Base-by-base conservation (phyloP, 495 filamentous ascomycete genomes). In the Evansstolkia leycettana region DNA sequence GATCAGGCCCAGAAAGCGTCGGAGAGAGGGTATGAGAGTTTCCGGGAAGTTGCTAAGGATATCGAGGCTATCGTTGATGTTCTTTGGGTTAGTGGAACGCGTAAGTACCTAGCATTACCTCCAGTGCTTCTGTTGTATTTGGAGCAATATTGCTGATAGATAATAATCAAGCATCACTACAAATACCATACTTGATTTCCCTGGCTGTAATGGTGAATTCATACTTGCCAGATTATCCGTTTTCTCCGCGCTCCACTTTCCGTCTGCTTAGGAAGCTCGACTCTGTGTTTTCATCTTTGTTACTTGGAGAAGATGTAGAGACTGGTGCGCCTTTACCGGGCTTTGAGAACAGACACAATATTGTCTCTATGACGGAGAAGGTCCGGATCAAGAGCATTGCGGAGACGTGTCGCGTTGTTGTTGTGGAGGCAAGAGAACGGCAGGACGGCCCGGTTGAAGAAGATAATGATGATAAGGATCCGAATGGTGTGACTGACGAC, bases 81-180 rank as follows among this genome's bases (percentile, higher is more conserved):
- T 8, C 54, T 93, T 6, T 94, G 87, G 87, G 64, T 80, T 16
- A 80, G 73, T 28, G 82, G 82, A 2, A 90, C 84, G 7, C 84
- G 84, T 90, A 66, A 41, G 84, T 48, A 23, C 20, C 20, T 5
- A 23, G 9, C 4, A 23, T 4, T 5, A 9, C 20, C 20, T 23
- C 20, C 5, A 23, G 20, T 5, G 20, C 14, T 24, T 36, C 17
- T 26, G 11, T 11, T 38, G n/a, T n/a, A n/a, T n/a, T n/a, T n/a
- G n/a, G n/a, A n/a, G n/a, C n/a, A n/a, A n/a, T n/a, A n/a, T n/a
- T n/a, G n/a, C n/a, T n/a, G 17, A 24, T 29, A 24, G 31, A 29
- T 24, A 15, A 16, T 26, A 14, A 10, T 8, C 9, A 45, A 89
- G 84, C 86, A 20, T 74, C 71, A 26, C 64, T 94, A n/a, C 84